Evolutionary conservation across 768 basidiomycete species (phyloP), one percentile per base, ranked within the genome.

Genomic region (Galerina sulciceps): DNA sequence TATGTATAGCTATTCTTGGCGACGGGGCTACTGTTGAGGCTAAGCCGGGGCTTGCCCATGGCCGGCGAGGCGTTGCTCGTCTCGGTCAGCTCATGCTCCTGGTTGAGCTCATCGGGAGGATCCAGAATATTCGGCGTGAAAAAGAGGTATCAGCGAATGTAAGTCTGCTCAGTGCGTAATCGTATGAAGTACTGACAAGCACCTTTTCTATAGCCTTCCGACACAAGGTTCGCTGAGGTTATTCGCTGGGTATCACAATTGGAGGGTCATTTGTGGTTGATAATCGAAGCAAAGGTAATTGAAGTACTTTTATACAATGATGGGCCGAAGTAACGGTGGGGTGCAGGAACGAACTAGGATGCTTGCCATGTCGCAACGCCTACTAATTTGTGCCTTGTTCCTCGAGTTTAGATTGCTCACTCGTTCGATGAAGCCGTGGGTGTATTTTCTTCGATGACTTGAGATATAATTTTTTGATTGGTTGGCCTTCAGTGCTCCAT

Each of bases 1-100:
- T 91, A 63, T 78, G 86, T 3, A 80, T 91, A 1, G 90, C 87
- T 10, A 66, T 91, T 41, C 81, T 88, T 79, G 84, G 81, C 56
- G 84, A 85, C 59, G 70, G 76, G 9, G 68, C 66, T 6, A 71
- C n/a, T n/a, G n/a, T n/a, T n/a, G n/a, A 67, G 51, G 61, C 67
- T 50, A 71, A 64, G 54, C 60, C 53, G 46, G 65, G 35, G 52
- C 61, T 40, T 57, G 58, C 20, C 47, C 56, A 41, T 42, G 62
- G 15, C 51, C 36, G 65, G 20, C 84, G 82, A 82, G 81, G 77
- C 3, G 76, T 74, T 52, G 79, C 82, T 20, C 79, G 85, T 18
- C 69, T 86, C 14, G 91, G 91, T 1, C 89, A 91, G 68, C 77
- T 80, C 18, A 76, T 85, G 14, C 64, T 91, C 23, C 61, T 89